These are phyloP conservation scores for Stenogyne calaminthoides DNA, from an alignment of 305 asterid genomes.

Conservation along the genomic window DNA sequence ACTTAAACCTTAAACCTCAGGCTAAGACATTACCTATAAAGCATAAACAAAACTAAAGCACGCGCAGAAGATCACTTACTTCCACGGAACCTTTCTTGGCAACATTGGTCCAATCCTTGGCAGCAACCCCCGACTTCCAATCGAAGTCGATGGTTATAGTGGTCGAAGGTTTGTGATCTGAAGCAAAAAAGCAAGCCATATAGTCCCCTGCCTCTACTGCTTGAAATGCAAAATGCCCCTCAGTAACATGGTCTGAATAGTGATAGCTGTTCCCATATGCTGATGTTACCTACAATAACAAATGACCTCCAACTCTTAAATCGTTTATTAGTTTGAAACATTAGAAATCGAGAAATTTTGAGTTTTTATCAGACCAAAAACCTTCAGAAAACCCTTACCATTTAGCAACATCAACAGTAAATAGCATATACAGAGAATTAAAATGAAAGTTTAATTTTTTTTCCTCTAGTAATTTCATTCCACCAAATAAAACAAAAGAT, in stretches of 20 bases:
- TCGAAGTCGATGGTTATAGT: conserved; percentile 73
- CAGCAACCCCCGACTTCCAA: conserved; percentile 94
- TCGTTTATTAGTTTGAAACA: too few relatives aligned
- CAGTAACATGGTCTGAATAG: conserved; percentile 65
- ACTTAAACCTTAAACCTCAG: not conserved
- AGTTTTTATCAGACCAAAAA: not conserved
- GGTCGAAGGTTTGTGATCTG: conserved; percentile 65
- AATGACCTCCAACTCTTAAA: not conserved
- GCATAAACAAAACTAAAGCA: conserved; percentile 17
- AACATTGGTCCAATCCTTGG: conserved; percentile 93
- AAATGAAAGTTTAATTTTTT: not conserved
- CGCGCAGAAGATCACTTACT: conserved; percentile 46
- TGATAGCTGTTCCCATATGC: conserved; percentile 81
- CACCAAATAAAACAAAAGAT: not conserved
- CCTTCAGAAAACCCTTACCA: conserved; percentile 9
- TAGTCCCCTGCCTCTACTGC: conserved; percentile 83
- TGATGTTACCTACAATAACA: conserved; percentile 71
- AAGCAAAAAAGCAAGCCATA: conserved; percentile 85
- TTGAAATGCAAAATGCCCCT: conserved; percentile 88
- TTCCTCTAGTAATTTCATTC: conserved; percentile 2
- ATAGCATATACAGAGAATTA: not conserved
- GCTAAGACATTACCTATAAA: not conserved
- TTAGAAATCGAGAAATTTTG: not conserved
- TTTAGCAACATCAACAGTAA: not conserved
- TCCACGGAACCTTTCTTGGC: conserved; percentile 96